Evolutionary conservation across 768 basidiomycete genomes (phyloP).

Genomic region (Lactifluus subvellereus): DNA sequence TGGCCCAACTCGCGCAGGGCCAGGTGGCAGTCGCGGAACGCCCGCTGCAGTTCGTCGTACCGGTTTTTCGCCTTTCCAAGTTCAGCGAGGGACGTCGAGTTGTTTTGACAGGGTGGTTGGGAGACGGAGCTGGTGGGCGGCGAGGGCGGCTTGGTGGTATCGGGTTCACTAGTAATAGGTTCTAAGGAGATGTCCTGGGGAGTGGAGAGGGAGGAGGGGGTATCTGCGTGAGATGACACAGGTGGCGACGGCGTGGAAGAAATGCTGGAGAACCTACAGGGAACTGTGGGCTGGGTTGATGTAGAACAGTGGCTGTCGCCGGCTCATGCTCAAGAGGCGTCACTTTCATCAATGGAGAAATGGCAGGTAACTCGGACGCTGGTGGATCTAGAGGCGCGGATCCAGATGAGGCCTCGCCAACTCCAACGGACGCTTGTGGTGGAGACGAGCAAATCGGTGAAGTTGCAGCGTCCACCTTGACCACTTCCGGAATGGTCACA

Average conservation of each 20-base stretch:
- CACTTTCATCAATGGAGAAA: background rate
- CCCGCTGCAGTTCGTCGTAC: constrained; percentile 54
- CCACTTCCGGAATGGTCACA: background rate
- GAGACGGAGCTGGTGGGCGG: background rate
- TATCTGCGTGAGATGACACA: background rate
- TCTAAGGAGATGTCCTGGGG: constrained; percentile 7
- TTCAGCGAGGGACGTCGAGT: constrained; percentile 34
- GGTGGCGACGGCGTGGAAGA: constrained; percentile 7
- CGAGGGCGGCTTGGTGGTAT: constrained; percentile 11
- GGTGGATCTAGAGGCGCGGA: background rate
- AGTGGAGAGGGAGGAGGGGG: background rate
- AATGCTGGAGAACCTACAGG: constrained; percentile 9
- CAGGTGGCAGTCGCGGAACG: constrained; percentile 65
- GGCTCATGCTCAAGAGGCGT: background rate
- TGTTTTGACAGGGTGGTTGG: background rate
- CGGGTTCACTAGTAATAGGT: constrained; percentile 1
- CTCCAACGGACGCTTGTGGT: background rate
- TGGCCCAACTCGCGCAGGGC: constrained; percentile 55
- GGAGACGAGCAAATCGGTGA: constrained; percentile 18
- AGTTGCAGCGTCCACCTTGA: constrained; percentile 20
- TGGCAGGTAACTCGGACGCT: background rate
- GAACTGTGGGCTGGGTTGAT: constrained; percentile 11
- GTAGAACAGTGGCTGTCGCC: background rate
- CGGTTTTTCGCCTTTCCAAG: constrained; percentile 44
- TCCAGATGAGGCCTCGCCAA: background rate